phyloP scores from a whole-genome alignment of 768 basidiomycete species.

The Lentinula detonsa region DNA sequence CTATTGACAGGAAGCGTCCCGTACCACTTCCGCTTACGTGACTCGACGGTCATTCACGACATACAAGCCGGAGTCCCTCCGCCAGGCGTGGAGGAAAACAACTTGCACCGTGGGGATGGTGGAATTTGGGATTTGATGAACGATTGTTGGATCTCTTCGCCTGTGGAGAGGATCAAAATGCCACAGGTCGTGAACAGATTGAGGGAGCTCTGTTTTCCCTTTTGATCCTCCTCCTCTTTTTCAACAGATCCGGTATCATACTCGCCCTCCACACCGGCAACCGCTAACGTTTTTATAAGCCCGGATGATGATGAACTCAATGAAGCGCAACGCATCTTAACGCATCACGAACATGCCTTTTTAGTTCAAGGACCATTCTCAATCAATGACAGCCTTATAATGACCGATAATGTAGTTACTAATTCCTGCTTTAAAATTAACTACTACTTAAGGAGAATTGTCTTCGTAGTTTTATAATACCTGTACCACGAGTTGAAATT shows the following conservation, averaged over 20 bases:
- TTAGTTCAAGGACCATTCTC: no score
- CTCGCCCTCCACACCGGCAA: not conserved
- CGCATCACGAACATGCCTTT: no score
- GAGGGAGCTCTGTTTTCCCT: not conserved
- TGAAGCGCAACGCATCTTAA: no score
- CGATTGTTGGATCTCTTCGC: slow-evolving; percentile 14
- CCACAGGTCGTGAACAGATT: slow-evolving; percentile 4
- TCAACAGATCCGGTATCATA: not conserved
- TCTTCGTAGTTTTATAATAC: no score
- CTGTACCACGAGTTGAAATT: no score
- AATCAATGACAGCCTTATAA: no score
- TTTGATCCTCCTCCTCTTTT: not conserved
- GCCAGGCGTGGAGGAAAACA: slow-evolving; percentile 10
- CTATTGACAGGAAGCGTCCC: slow-evolving; percentile 21
- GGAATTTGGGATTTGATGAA: slow-evolving; percentile 8
- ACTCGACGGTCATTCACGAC: slow-evolving; percentile 19
- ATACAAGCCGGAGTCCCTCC: slow-evolving; percentile 15
- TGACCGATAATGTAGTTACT: no score
- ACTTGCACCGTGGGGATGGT: not conserved
- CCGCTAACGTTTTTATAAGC: not conserved
- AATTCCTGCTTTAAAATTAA: no score
- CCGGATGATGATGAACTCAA: no score
- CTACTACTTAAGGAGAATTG: no score
- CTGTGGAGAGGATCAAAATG: slow-evolving; percentile 12
- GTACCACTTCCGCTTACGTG: slow-evolving; percentile 17